Percentiles rank a stretch among this genome's conserved stretches.
phyloP scores from a whole-genome alignment of 352 stramenopile species.

The Globisporangium polare region DNA sequence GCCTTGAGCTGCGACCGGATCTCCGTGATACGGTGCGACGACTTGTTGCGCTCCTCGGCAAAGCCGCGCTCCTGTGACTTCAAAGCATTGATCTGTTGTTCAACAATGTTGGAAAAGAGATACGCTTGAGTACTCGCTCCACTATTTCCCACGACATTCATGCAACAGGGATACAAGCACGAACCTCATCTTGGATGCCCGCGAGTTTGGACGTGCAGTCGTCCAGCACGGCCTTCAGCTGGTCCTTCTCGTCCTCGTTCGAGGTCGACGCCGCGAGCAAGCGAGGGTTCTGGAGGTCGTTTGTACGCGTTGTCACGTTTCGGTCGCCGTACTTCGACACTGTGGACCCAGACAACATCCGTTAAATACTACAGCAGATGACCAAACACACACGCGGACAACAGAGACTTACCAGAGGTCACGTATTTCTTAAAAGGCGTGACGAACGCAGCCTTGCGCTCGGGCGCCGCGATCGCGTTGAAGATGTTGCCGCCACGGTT shows the following conservation, averaged over 20 bases:
- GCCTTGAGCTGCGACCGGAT: slow-evolving; percentile 63
- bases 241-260: slow-evolving; percentile 71
- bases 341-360: slow-evolving; percentile 1
- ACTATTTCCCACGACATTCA: too few relatives aligned
- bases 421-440: slow-evolving; percentile 88
- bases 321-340: slow-evolving; percentile 84
- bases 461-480: slow-evolving; percentile 33
- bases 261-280: slow-evolving; percentile 67
- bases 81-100: slow-evolving; percentile 41
- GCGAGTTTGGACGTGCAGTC: slow-evolving; percentile 30
- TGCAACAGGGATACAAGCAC: background rate
- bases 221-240: slow-evolving; percentile 53
- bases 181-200: slow-evolving; percentile 58
- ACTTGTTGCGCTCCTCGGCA: slow-evolving; percentile 52
- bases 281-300: slow-evolving; percentile 66
- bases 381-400: background rate
- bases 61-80: slow-evolving; percentile 66
- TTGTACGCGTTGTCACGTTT: slow-evolving; percentile 83
- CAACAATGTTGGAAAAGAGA: background rate
- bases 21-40: slow-evolving; percentile 55
- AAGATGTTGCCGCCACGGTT: slow-evolving; percentile 72
- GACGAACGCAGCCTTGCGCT: slow-evolving; percentile 72
- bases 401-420: slow-evolving; percentile 44
- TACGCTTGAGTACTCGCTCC: background rate
- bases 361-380: background rate